Base-by-base conservation (phyloP, 2,329 filamentous ascomycete species). In the Talaromyces albobiverticillius region DNA sequence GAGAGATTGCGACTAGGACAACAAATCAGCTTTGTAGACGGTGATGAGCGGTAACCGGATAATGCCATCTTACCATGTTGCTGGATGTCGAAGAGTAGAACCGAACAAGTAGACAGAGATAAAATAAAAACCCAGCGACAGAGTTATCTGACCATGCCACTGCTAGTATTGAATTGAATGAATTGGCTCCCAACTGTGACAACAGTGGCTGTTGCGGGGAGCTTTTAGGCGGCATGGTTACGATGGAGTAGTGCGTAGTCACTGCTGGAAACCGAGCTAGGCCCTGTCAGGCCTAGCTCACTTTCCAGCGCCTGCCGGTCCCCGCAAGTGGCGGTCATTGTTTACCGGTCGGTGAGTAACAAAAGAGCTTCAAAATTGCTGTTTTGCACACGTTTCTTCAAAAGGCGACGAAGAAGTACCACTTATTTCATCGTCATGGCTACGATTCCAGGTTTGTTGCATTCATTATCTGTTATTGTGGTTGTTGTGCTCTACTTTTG, bases 1-100 rank as follows among this genome's bases (percentile, higher is more conserved):
- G 69, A 97, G 83, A 62, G 92, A 96, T 91, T 96, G 93, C 71
- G 92, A 96, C 94, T 86, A 66, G 38, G 51, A n/a, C n/a, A 56
- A 31, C 42, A 29, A 22, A 22, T 52, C 40, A 52, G 50, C 41
- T 38, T 46, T 22, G 38, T 34, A 43, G 38, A 43, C 8, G n/a
- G n/a, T n/a, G 26, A 32, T 42, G 38, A 16, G 38, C 18, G 18
- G 13, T 6, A 22, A 31, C 18, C n/a, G 9, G 29, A 26, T 18
- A 14, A 31, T 47, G 34, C 23, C 13, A 11, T 31, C 51, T 42
- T 48, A 54, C 51, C 51, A 54, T 54, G 14, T 26, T 54, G 43
- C 29, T 11, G 25, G 31, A n/a, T 14, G 18, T 22, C 14, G 32
- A 14, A 14, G n/a, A 34, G 8, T 18, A 16, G 16, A 2, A 38